Evolutionary conservation across 108 stramenopile genomes (phyloP), one percentile per base, ranked within the genome.

Genomic region (Nannochloropsis salina): DNA sequence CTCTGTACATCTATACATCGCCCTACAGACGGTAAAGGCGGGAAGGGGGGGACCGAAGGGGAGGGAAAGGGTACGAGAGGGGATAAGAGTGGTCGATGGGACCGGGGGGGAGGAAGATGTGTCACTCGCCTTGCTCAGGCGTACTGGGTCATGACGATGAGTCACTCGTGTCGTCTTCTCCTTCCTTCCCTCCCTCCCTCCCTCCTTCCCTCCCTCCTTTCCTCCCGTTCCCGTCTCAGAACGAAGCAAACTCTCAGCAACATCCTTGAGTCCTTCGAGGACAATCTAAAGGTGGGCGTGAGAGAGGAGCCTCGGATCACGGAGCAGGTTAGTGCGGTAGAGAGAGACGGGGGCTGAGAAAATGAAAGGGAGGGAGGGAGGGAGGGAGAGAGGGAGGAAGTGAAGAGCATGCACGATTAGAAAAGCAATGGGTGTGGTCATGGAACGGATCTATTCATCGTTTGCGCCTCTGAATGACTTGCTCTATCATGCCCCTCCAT

Each of bases 251-350:
- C 90, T 31, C 86, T 90, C 11, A 87, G 86, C 8, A 86, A 87
- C 45, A 90, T 90, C 87, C 81, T 90, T 61, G 90, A 87, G 21
- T 86, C 90, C 8, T 89, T 90, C 42, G 89, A 87, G 80, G 87
- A 86, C 11, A 89, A 89, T 80, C 83, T 87, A 40, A 90, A 89
- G 47, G 89, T 90, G 2, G 90, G 90, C 18, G 89, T 88, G 10
- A 44, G 90, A n/a, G 90, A 90, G 86, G 90, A 90, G 90, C 90
- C 90, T 0, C 83, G 90, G 9, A 42, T 90, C 40, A 90, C 90
- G n/a, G 90, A 90, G 86, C 89, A 90, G 74, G 61, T 74, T n/a
- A n/a, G n/a, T n/a, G n/a, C n/a, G n/a, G n/a, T n/a, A n/a, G n/a
- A n/a, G n/a, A n/a, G n/a, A n/a, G n/a, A n/a, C n/a, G n/a, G n/a